phyloP scores from a whole-genome alignment of 2,329 filamentous ascomycete species.

The Ustilaginoidea virens region DNA sequence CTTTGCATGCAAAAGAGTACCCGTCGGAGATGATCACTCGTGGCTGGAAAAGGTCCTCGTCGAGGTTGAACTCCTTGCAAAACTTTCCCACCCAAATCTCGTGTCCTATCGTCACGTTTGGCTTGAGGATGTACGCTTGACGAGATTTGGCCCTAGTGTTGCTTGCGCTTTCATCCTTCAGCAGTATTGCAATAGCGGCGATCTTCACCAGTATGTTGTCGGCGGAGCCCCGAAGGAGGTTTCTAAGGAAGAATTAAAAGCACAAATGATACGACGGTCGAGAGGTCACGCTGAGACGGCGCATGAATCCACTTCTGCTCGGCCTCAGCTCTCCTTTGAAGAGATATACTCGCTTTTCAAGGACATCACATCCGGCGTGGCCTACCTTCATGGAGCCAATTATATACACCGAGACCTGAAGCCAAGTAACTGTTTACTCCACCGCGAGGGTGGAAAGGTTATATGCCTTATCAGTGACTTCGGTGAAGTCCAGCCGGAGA shows the following conservation, averaged over 20 bases:
- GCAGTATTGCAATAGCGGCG: conserved; percentile 91
- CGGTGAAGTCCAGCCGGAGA: conserved; percentile 83
- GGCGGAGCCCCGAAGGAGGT: conserved; percentile 45
- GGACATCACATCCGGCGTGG: conserved; percentile 83
- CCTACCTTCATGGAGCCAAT: conserved; percentile 76
- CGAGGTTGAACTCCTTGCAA: conserved; percentile 84
- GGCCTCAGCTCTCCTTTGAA: conserved; percentile 50
- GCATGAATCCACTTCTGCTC: conserved; percentile 24
- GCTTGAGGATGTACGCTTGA: conserved; percentile 79
- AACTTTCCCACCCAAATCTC: conserved; percentile 83
- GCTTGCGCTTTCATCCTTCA: conserved; percentile 95
- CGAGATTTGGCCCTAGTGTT: conserved; percentile 75
- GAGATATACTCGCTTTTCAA: conserved; percentile 95
- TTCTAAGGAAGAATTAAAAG: conserved; percentile 78
- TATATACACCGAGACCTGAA: conserved; percentile 96
- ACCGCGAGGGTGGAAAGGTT: conserved; percentile 55
- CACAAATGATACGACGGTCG: conserved; percentile 68
- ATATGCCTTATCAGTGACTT: conserved; percentile 92
- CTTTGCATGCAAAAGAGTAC: conserved; percentile 94
- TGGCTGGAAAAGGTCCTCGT: conserved; percentile 91
- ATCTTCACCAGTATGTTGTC: conserved; percentile 78
- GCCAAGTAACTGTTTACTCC: conserved; percentile 85
- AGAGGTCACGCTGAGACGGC: conserved; percentile 57
- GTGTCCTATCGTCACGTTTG: conserved; percentile 96
- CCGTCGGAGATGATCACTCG: conserved; percentile 83